A percentile compares a stretch with the other conserved stretches of the same genome.
Evolutionary conservation across 2,329 filamentous ascomycete species (phyloP).

Genomic region (Zymoseptoria brevis): DNA sequence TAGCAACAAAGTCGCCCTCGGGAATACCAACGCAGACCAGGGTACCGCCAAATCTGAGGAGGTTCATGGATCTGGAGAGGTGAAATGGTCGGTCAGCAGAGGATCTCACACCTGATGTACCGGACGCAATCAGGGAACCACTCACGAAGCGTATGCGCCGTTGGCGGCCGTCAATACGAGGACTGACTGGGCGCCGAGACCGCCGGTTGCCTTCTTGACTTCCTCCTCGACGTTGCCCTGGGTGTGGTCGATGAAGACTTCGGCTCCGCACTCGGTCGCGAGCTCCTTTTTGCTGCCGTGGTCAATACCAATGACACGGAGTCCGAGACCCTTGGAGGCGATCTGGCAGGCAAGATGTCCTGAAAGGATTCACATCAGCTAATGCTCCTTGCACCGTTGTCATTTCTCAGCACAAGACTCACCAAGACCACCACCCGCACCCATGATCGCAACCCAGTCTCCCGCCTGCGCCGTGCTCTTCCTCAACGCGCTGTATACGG

Average conservation of each 20-base stretch:
- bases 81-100: background rate
- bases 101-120: background rate
- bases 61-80: slow-evolving; percentile 24
- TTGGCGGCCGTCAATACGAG: slow-evolving; percentile 47
- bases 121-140: background rate
- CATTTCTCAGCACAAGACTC: background rate
- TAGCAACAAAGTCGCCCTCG: slow-evolving; percentile 40
- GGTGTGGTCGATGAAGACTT: slow-evolving; percentile 58
- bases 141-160: slow-evolving; percentile 36
- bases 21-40: slow-evolving; percentile 42
- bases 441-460: slow-evolving; percentile 50
- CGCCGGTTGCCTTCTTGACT: slow-evolving; percentile 49
- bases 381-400: background rate
- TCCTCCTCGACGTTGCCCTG: slow-evolving; percentile 46
- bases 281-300: slow-evolving; percentile 56
- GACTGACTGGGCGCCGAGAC: slow-evolving; percentile 53
- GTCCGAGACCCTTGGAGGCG: slow-evolving; percentile 51
- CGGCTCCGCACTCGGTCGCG: slow-evolving; percentile 53
- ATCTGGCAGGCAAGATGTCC: slow-evolving; percentile 58
- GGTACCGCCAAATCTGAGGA: slow-evolving; percentile 40
- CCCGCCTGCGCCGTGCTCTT: slow-evolving; percentile 53
- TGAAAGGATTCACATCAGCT: background rate
- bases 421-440: slow-evolving; percentile 25
- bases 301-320: slow-evolving; percentile 59
- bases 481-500: slow-evolving; percentile 57